Evolutionary conservation across 768 basidiomycete species (phyloP), one percentile per base, ranked within the genome.

Genomic region (Phaeolepiota aurea): DNA sequence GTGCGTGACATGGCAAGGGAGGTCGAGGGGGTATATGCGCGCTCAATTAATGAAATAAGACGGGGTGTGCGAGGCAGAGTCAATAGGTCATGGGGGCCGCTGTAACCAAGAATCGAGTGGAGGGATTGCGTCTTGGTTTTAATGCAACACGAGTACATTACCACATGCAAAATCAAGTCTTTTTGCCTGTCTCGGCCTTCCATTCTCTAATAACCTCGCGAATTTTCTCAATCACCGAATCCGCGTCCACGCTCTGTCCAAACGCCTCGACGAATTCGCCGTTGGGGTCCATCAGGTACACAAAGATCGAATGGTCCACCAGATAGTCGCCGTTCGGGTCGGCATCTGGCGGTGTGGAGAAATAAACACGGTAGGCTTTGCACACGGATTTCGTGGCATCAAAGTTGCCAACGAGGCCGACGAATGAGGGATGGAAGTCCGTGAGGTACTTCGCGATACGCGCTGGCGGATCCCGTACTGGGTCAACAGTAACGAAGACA

Each of bases 221-320:
- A 36, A 86, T 73, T 51, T 76, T 77, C 33, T 66, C 64, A 9
- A 77, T 62, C 10, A 96, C 81, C 5, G 88, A 83, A 15, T 79
- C 74, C 10, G 76, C 69, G 0, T 73, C 72, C 40, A 73, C 81
- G 37, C 71, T 74, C 67, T 96, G 91, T 3, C 96, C 96, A 58
- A 97, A 97, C 1, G 96, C 96, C 46, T 98, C 92, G 0, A 97
- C 88, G 50, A 98, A 99, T 54, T 84, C 72, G 1, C 94, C 96
- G 3, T 79, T 61, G 1, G 96, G 94, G 54, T 97, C 92, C 91
- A 99, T 96, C 23, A 99, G 75, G 63, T 99, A 99, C 50, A 99
- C 87, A 63, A 91, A 97, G 58, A 96, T 94, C 31, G 87, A 91
- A 59, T 87, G 85, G 63, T 98, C 96, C 22, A 99, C 96, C 32